Percentiles rank a stretch among this genome's conserved stretches.
Evolutionary conservation across 2,329 filamentous ascomycete genomes (phyloP).

Genomic region (Erysiphe pulchra): DNA sequence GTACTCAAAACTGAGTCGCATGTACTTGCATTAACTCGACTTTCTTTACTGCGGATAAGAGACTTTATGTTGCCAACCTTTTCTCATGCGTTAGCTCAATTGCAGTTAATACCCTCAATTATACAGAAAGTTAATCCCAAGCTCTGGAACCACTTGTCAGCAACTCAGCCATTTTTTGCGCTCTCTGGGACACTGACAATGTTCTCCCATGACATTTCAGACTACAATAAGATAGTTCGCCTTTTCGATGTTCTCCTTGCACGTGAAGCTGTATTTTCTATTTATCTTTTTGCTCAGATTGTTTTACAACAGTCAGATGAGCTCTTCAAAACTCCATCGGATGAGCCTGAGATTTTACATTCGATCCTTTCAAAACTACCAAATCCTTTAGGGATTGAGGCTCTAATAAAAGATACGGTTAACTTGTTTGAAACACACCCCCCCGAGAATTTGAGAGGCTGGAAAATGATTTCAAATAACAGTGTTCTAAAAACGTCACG

Average conservation of each 20-base stretch:
- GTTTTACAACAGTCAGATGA: conserved; percentile 58
- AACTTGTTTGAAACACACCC: conserved; percentile 39
- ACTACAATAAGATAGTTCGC: conserved; percentile 66
- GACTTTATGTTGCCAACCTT: conserved; percentile 94
- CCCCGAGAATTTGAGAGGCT: conserved; percentile 44
- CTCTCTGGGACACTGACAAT: conserved; percentile 82
- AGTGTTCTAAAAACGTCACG: conserved; percentile 73
- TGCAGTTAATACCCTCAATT: conserved; percentile 69
- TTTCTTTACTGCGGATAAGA: conserved; percentile 72
- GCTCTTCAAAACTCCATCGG: conserved; percentile 55
- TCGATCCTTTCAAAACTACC: conserved; percentile 72
- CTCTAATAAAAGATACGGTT: conserved; percentile 40
- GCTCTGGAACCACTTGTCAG: conserved; percentile 50
- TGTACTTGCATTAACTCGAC: conserved; percentile 40
- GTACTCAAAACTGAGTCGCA: conserved; percentile 44
- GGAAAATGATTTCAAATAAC: conserved; percentile 42
- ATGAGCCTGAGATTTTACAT: conserved; percentile 84
- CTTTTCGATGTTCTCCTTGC: conserved; percentile 84
- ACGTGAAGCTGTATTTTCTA: conserved; percentile 59
- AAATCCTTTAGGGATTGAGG: conserved; percentile 53
- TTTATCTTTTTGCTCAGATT: conserved; percentile 84
- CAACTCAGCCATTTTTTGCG: conserved; percentile 71
- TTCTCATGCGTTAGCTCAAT: conserved; percentile 53
- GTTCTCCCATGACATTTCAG: conserved; percentile 87
- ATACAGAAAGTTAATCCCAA: conserved; percentile 44